A percentile compares a stretch with the other conserved stretches of the same genome.
Conservation (phyloP, 306 rosid species). For the Datisca glomerata region DNA sequence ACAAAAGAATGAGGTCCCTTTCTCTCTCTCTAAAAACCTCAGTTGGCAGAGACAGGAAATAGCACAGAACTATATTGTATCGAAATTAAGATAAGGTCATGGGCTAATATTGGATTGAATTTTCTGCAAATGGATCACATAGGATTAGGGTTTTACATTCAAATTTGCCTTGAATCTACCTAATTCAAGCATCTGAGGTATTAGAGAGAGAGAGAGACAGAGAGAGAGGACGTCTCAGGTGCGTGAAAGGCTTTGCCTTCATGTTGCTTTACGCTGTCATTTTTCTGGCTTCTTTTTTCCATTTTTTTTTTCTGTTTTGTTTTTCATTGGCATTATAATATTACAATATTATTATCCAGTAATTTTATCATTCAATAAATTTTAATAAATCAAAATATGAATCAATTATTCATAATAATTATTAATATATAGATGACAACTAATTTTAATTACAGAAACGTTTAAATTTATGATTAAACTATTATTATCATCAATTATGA, state of each 20-base stretch:
- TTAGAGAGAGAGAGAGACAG: background rate
- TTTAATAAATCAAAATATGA: too few relatives aligned
- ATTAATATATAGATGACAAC: too few relatives aligned
- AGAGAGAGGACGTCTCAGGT: too few relatives aligned
- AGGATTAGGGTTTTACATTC: conserved; percentile 13
- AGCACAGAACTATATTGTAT: background rate
- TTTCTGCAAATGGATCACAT: conserved; percentile 3
- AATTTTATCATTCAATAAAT: too few relatives aligned
- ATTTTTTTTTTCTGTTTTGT: too few relatives aligned
- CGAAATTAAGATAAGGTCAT: conserved; percentile 16
- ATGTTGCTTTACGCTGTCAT: background rate
- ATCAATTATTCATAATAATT: too few relatives aligned
- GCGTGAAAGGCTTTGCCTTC: background rate
- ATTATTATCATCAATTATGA: too few relatives aligned
- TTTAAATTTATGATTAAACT: too few relatives aligned
- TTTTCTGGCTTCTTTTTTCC: background rate
- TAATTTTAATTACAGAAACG: too few relatives aligned
- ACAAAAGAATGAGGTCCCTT: conserved; percentile 4
- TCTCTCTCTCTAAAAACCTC: background rate
- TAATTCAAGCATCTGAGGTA: too few relatives aligned
- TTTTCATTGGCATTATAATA: too few relatives aligned
- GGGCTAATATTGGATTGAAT: background rate
- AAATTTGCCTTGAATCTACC: conserved; percentile 17
- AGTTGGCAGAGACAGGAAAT: conserved; percentile 10
- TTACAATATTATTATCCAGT: too few relatives aligned